A percentile compares a stretch with the other conserved stretches of the same genome.
Conservation (phyloP, 1,284 basidiomycete genomes). For the Ustilago tritici region DNA sequence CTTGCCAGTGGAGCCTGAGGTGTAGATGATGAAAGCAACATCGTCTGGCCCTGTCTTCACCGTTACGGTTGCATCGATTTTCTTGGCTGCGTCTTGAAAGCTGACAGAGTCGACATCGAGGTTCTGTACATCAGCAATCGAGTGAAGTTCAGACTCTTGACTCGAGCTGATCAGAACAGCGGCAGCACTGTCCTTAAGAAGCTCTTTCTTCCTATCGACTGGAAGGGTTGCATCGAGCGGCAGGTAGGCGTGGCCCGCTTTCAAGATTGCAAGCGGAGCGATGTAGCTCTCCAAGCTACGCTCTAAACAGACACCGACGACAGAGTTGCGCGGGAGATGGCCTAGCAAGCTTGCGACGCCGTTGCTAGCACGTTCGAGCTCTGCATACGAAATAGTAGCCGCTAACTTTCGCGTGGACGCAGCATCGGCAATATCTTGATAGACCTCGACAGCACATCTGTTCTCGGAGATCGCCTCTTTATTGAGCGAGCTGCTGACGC, state of each 20-base stretch:
- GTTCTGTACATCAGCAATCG: neutral
- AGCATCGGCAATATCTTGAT: conserved; percentile 24
- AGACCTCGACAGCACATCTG: conserved; percentile 48
- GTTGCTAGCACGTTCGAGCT: conserved; percentile 42
- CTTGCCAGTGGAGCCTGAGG: conserved; percentile 64
- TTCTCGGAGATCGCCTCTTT: conserved; percentile 17
- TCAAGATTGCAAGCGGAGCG: conserved; percentile 55
- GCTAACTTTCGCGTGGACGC: conserved; percentile 6
- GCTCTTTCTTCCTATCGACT: conserved; percentile 58
- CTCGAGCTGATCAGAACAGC: conserved; percentile 39
- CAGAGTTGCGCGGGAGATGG: conserved; percentile 33
- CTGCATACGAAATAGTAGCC: conserved; percentile 41
- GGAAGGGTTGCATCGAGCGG: conserved; percentile 69
- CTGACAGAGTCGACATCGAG: conserved; percentile 20
- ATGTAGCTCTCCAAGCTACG: conserved; percentile 61
- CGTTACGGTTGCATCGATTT: neutral
- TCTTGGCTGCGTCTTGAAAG: conserved; percentile 14
- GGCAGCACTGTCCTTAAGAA: conserved; percentile 58
- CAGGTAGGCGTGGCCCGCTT: conserved; percentile 62
- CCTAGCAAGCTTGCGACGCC: conserved; percentile 30
- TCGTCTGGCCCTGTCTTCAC: conserved; percentile 24
- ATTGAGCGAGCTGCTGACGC: conserved; percentile 25
- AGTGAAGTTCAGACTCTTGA: conserved; percentile 6
- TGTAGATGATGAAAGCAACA: conserved; percentile 65
- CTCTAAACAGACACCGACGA: conserved; percentile 58